Conservation (phyloP, 176 grass and related monocot species). For the Lolium perenne region DNA sequence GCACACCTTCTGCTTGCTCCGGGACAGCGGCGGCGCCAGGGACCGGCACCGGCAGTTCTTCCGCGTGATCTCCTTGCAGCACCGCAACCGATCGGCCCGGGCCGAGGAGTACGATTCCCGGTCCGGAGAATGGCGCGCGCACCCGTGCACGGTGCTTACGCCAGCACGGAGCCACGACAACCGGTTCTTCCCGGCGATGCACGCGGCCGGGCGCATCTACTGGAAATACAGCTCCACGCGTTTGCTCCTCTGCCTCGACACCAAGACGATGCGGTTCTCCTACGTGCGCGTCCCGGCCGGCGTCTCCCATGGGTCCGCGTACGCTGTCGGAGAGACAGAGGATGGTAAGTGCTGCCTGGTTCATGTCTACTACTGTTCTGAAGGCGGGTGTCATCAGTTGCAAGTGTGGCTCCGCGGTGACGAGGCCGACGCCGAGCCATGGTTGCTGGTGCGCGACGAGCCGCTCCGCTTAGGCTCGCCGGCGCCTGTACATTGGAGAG, state of each 20-base stretch:
- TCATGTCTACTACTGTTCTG: not conserved
- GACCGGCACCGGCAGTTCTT: not conserved
- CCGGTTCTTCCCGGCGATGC: slow-evolving; percentile 19
- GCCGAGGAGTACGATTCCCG: slow-evolving; percentile 2
- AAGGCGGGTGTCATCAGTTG: not conserved
- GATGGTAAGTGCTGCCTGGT: slow-evolving; percentile 8
- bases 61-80: slow-evolving; percentile 27
- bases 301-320: not conserved
- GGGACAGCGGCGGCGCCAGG: not conserved
- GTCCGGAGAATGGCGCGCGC: not conserved
- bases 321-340: slow-evolving; percentile 17
- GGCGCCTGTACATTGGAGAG: not conserved
- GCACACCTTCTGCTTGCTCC: slow-evolving; percentile 14
- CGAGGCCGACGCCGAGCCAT: not conserved
- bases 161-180: slow-evolving; percentile 14
- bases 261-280: not conserved
- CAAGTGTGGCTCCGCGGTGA: not conserved
- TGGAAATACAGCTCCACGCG: not conserved
- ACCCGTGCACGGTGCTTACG: not conserved
- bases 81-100: not conserved
- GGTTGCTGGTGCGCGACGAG: slow-evolving; percentile 1
- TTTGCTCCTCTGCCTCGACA: slow-evolving; percentile 6
- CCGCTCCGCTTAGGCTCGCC: not conserved
- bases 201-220: slow-evolving; percentile 17
- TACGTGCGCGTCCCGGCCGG: not conserved